Evolutionary conservation across 1,284 basidiomycete species (phyloP), one percentile per base, ranked within the genome.

Genomic region (Ceratobasidium sp.): DNA sequence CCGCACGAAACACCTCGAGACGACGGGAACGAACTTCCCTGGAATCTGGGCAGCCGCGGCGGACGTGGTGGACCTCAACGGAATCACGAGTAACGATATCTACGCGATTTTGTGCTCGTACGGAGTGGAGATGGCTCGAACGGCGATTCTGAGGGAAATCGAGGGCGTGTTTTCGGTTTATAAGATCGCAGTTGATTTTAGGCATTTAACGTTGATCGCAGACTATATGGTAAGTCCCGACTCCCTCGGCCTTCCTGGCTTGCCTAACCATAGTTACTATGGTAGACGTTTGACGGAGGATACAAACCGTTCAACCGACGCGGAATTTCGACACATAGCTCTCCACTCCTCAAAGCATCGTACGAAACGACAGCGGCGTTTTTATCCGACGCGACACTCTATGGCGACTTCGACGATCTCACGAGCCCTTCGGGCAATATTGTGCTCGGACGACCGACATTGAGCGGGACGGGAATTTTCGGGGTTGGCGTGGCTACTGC

Each of bases 231-330:
- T 96, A 80, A 78, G 91, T 84, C 63, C 27, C 59, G 3, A 11
- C 27, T 63, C 15, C 64, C 29, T 65, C 75, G 15, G 36, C 27
- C 59, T 56, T 45, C 48, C 45, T 71, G 44, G 72, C 17, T 31
- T 74, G 53, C 51, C 75, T 62, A 65, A 50, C 27, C 11, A 48
- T 4, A 27, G 6, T 53, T 22, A 22, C 33, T 17, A 14, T n/a
- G n/a, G n/a, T 15, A 99, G 95, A 99, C 98, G 0, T 98, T 97
- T 81, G 95, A 96, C 65, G 98, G 98, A 57, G 96, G 94, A 29
- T 99, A 97, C 87, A 95, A 94, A 82, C 96, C 98, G 1, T 99
- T 99, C 86, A 99, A 98, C 84, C 92, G 98, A 67, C 95, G 93
- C 76, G 98, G 98, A 78, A 93, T 99, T 75, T 92, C 94, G 24